These are phyloP conservation scores for Tillandsia leiboldiana DNA, from an alignment of 176 grass and related monocot genomes.

Conservation along the genomic window DNA sequence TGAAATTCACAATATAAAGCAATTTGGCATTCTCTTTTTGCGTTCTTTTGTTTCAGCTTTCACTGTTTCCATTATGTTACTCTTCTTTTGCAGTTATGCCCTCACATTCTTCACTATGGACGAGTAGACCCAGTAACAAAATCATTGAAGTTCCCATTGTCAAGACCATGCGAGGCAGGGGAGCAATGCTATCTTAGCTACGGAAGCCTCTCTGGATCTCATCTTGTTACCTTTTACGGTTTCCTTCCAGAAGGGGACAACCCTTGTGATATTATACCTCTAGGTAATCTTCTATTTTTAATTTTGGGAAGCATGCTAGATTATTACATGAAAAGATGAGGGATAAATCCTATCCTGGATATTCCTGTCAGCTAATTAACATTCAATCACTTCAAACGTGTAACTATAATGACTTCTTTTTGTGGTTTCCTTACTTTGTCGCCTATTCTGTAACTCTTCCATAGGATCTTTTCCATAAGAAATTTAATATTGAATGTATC, in stretches of 20 bases:
- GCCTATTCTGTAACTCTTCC: too few relatives aligned
- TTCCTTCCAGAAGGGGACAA: constrained; percentile 92
- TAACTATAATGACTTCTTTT: neutral
- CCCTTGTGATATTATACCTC: constrained; percentile 73
- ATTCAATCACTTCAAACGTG: neutral
- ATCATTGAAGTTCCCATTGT: constrained; percentile 80
- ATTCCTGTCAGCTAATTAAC: neutral
- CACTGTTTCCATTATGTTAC: neutral
- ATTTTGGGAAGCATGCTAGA: neutral
- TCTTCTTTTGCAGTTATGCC: constrained; percentile 42
- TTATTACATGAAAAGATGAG: neutral
- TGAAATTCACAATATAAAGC: too few relatives aligned
- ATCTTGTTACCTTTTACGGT: constrained; percentile 80
- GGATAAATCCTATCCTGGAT: neutral
- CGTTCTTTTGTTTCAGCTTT: constrained; percentile 8
- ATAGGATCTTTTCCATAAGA: too few relatives aligned
- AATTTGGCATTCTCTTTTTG: neutral
- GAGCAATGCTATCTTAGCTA: constrained; percentile 85
- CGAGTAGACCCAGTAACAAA: constrained; percentile 57
- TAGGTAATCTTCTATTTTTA: constrained; percentile 47
- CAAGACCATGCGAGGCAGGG: constrained; percentile 68
- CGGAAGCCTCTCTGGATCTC: constrained; percentile 69
- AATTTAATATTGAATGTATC: too few relatives aligned
- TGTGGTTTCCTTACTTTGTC: neutral
- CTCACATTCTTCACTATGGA: constrained; percentile 94